These are phyloP conservation scores for Pseudodiploospora longispora DNA, from an alignment of 2,329 filamentous ascomycete species.

Conservation along the genomic window DNA sequence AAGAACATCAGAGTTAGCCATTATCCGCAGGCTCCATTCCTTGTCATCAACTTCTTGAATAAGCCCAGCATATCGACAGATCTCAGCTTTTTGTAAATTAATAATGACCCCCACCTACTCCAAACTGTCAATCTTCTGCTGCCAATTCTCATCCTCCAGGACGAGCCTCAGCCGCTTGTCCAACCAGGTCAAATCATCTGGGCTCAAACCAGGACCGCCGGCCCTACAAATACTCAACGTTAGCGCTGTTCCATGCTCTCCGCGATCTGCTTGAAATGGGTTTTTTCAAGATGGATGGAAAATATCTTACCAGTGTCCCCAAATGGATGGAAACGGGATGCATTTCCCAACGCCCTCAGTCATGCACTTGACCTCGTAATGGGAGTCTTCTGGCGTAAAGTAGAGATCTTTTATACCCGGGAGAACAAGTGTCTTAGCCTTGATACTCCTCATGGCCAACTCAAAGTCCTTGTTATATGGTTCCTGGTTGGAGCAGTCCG, in stretches of 20 bases:
- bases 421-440: conserved; percentile 62
- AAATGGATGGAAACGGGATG: conserved; percentile 32
- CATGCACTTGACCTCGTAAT: conserved; percentile 57
- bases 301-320: conserved; percentile 29
- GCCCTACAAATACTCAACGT: conserved; percentile 33
- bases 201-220: conserved; percentile 62
- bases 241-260: background rate
- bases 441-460: conserved; percentile 59
- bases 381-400: conserved; percentile 72
- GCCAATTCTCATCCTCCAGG: conserved; percentile 14
- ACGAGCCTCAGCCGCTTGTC: conserved; percentile 52
- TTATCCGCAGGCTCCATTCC: too few species aligned
- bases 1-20: too few species aligned
- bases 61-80: too few species aligned
- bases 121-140: conserved; percentile 1
- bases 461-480: conserved; percentile 61
- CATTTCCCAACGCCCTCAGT: conserved; percentile 22
- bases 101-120: background rate
- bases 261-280: background rate
- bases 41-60: too few species aligned
- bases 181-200: conserved; percentile 64
- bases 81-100: too few species aligned
- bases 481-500: conserved; percentile 59
- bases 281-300: background rate
- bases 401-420: conserved; percentile 70